These are phyloP conservation scores for Otatea glauca DNA, from an alignment of 176 grass and related monocot species.

Conservation along the genomic window DNA sequence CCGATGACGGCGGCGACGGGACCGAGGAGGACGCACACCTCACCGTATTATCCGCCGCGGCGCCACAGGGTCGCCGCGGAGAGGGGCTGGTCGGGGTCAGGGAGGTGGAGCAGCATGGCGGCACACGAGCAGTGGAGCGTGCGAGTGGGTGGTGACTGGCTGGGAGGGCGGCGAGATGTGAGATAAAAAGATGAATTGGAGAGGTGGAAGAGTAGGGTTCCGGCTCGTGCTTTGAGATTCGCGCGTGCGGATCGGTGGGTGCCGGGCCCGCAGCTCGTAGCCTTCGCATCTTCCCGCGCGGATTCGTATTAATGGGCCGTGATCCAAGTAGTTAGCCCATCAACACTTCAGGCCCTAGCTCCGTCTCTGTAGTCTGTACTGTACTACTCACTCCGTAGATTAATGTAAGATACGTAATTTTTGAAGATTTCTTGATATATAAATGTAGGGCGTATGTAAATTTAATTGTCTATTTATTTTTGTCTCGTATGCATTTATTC, in stretches of 20 bases:
- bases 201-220: not conserved
- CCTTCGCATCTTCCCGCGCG: conserved; percentile 47
- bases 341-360: not conserved
- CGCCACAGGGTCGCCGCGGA: not conserved
- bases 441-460: not conserved
- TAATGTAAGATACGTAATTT: not conserved
- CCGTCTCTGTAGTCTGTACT: not conserved
- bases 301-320: conserved; percentile 58
- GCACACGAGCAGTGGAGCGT: not conserved
- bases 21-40: conserved; percentile 45
- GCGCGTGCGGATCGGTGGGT: not conserved
- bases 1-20: conserved; percentile 4
- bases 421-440: not conserved
- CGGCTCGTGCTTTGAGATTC: conserved; percentile 38
- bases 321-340: not conserved
- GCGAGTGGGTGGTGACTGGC: not conserved
- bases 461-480: not conserved
- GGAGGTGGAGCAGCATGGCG: conserved; percentile 66
- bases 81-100: conserved; percentile 11
- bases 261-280: not conserved
- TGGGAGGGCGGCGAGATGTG: conserved; percentile 11
- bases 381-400: not conserved
- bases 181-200: conserved; percentile 39
- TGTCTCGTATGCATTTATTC: not conserved
- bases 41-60: not conserved